Base-by-base conservation (phyloP, 2,329 filamentous ascomycete species). In the Hypoxylon sp. region DNA sequence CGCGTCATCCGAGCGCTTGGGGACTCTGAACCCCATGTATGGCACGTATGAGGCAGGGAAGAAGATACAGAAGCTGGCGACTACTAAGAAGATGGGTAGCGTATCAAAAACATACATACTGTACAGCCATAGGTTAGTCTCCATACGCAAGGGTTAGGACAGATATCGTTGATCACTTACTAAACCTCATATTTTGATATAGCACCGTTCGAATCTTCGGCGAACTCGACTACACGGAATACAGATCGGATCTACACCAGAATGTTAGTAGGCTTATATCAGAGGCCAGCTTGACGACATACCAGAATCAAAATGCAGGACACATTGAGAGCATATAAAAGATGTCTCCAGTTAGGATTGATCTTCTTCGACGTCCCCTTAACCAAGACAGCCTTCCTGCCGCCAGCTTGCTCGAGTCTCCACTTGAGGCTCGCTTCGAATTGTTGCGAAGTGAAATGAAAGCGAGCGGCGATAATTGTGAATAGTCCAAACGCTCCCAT, bases 401-500 rank as follows among this genome's bases (percentile, higher is more conserved):
- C 61, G 37, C 76, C 62, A 35, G 71, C 66, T 59, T 74, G 47
- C 47, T 69, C 69, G 37, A 78, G 71, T 24, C 77, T 73, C 62
- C 79, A 68, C 17, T 75, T 67, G 7, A 80, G 73, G 10, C 68
- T 67, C 6, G 71, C 67, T 4, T 70, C 70, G 69, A 83, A 83
- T 24, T 73, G 74, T 61, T 77, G 80, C 1, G 81, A 82, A 3
- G 80, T 82, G 58, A 84, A 83, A 68, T 84, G 82, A 70, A 85
- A 86, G 6, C 83, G 80, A 2, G 79, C 75, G 0, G 83, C 82
- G 5, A 84, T 75, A 27, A 86, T 61, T 3, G 78, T 79, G 61
- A 86, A 85, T 2, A 85, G 74, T 0, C 83, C 82, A 63, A 85
- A 85, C 1, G 81, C 83, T 0, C 71, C 72, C 11, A 86, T 76